Conservation (phyloP, 805 yeast genomes). For the Candida krabiensis region DNA sequence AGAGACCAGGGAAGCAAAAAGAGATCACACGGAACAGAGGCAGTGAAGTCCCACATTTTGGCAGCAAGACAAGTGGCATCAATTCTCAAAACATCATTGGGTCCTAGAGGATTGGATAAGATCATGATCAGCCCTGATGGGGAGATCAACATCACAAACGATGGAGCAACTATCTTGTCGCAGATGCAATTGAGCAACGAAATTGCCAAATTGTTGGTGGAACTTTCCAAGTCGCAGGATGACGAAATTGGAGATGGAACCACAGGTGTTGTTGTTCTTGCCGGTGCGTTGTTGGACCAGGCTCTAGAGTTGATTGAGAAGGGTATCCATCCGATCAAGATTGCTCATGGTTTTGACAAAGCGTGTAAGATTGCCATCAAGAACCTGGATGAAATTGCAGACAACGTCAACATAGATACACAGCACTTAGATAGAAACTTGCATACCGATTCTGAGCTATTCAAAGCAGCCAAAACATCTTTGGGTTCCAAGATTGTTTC, state of each 20-base stretch:
- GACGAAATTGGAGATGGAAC: constrained; percentile 99
- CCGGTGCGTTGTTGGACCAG: constrained; percentile 91
- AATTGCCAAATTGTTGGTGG: constrained; percentile 93
- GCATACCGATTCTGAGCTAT: constrained; percentile 51
- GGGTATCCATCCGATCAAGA: constrained; percentile 95
- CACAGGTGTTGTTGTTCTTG: constrained; percentile 96
- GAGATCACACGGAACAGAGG: constrained; percentile 75
- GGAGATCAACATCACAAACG: constrained; percentile 96
- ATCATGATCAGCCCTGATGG: constrained; percentile 95
- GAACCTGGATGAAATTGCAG: constrained; percentile 65
- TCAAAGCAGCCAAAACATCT: constrained; percentile 92
- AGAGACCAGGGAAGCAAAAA: constrained; percentile 61
- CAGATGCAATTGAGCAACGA: constrained; percentile 97
- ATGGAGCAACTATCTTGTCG: constrained; percentile 94
- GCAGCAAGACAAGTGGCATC: constrained; percentile 96
- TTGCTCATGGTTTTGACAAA: constrained; percentile 96
- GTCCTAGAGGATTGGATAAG: constrained; percentile 98
- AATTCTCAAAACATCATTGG: constrained; percentile 87
- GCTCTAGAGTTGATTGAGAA: constrained; percentile 92
- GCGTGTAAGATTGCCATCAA: constrained; percentile 90
- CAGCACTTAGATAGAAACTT: constrained; percentile 28
- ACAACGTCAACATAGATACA: constrained; percentile 37
- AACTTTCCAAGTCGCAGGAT: constrained; percentile 91
- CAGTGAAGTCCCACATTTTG: constrained; percentile 82
- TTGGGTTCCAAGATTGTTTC: constrained; percentile 95